A percentile compares a stretch with the other conserved stretches of the same genome.
These are phyloP conservation scores for Serendipita vermifera DNA, from an alignment of 768 basidiomycete species.

Conservation along the genomic window DNA sequence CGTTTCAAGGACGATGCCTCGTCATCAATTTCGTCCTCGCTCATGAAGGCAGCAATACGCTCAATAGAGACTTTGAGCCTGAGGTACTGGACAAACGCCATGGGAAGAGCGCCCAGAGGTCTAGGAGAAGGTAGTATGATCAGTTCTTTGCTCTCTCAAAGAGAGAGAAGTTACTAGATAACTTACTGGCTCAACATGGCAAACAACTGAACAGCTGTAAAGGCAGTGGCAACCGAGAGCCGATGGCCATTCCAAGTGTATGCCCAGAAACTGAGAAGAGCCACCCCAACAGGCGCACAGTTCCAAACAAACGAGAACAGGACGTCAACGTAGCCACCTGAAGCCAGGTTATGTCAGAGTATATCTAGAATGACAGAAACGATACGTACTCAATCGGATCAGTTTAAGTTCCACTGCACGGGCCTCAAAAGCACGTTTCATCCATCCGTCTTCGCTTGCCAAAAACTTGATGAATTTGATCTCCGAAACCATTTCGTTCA, in stretches of 20 bases:
- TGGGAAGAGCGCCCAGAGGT: background rate
- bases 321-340: conserved; percentile 27
- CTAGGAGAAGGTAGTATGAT: background rate
- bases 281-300: conserved; percentile 64
- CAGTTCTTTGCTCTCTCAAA: background rate
- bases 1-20: conserved; percentile 54
- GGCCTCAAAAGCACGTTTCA: conserved; percentile 46
- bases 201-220: conserved; percentile 61
- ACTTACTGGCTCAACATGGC: conserved; percentile 43
- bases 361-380: background rate
- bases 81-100: background rate
- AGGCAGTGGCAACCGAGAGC: conserved; percentile 67
- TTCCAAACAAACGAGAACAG: conserved; percentile 63
- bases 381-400: conserved; percentile 24
- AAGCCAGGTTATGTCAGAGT: background rate
- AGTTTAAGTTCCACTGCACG: conserved; percentile 61
- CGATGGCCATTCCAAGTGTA: conserved; percentile 61
- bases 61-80: conserved; percentile 37
- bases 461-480: conserved; percentile 76
- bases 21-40: conserved; percentile 56
- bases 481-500: conserved; percentile 67
- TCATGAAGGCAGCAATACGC: conserved; percentile 53
- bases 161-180: conserved; percentile 5
- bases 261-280: conserved; percentile 63
- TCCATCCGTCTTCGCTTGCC: conserved; percentile 71